Conservation (phyloP, 306 rosid genomes). For the Quercus glauca region DNA sequence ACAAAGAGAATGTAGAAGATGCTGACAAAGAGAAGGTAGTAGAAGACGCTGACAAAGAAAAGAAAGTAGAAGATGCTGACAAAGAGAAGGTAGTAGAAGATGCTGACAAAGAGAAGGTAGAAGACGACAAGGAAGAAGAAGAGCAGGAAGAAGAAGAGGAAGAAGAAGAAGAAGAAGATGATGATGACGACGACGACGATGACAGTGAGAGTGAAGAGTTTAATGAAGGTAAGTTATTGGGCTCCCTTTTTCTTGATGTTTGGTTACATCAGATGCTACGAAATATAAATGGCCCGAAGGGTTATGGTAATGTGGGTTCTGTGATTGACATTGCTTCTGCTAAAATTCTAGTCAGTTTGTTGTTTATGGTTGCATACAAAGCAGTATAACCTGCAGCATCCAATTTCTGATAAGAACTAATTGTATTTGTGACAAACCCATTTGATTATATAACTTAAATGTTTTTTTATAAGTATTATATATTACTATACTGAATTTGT, state of each 20-base stretch:
- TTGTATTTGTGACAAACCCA: background rate
- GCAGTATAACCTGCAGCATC: background rate
- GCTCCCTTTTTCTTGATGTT: constrained; percentile 3
- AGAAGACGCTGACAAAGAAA: constrained; percentile 35
- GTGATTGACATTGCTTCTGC: background rate
- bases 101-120: constrained; percentile 37
- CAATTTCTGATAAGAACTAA: background rate
- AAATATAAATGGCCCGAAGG: background rate
- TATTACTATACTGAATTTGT: background rate
- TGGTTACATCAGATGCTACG: background rate
- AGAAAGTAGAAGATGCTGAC: constrained; percentile 39
- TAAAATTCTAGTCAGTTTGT: background rate
- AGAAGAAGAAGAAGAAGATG: constrained; percentile 38
- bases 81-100: constrained; percentile 39
- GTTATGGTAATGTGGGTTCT: background rate
- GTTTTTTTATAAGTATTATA: background rate
- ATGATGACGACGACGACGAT: constrained; percentile 18
- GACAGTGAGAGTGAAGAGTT: constrained; percentile 78
- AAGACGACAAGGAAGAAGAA: constrained; percentile 18
- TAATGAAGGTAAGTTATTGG: constrained; percentile 52
- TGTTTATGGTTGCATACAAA: background rate
- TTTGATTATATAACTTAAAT: background rate
- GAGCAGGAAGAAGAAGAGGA: constrained; percentile 52
- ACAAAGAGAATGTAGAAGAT: constrained; percentile 29
- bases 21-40: no score